Evolutionary conservation across 2,329 filamentous ascomycete genomes (phyloP).

Genomic region (Escovopsis sp.): DNA sequence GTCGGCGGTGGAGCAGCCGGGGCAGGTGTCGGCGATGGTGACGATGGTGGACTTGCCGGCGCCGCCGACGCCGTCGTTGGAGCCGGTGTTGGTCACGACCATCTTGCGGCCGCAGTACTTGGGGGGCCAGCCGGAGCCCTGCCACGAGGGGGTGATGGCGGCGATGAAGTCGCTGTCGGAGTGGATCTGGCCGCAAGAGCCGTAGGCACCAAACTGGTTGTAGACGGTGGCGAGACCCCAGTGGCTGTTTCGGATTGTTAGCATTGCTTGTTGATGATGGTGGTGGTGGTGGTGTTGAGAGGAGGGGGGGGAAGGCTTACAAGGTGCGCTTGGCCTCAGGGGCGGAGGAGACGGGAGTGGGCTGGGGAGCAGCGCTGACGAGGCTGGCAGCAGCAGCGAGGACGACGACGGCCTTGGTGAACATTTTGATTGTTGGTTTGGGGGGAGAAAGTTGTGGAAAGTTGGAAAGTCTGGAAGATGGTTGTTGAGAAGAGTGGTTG

Average conservation of each 20-base stretch:
- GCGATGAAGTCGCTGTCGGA: conserved; percentile 2
- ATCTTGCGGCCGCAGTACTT: conserved; percentile 6
- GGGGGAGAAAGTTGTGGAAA: neutral
- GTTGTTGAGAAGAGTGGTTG: no score
- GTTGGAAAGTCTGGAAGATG: no score
- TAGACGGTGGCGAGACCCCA: conserved; percentile 3
- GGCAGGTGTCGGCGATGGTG: conserved; percentile 4
- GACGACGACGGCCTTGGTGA: conserved; percentile 4
- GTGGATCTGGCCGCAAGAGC: conserved; percentile 4
- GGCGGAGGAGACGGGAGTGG: conserved; percentile 2
- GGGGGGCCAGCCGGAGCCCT: conserved; percentile 2
- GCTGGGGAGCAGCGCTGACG: conserved; percentile 5
- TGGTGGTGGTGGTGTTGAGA: neutral
- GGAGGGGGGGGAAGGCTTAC: neutral
- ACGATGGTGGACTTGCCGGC: neutral
- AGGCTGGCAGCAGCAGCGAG: conserved; percentile 5
- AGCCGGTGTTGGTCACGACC: conserved; percentile 4
- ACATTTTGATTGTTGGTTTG: conserved; percentile 3
- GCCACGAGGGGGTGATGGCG: conserved; percentile 4
- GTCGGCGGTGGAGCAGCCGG: conserved; percentile 3
- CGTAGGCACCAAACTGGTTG: neutral
- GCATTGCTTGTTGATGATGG: neutral
- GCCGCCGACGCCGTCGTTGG: conserved; percentile 4
- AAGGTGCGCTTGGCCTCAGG: conserved; percentile 3
- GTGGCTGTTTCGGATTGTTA: neutral